Conservation (phyloP, 2,329 filamentous ascomycete genomes). For the Polytolypa hystricis region DNA sequence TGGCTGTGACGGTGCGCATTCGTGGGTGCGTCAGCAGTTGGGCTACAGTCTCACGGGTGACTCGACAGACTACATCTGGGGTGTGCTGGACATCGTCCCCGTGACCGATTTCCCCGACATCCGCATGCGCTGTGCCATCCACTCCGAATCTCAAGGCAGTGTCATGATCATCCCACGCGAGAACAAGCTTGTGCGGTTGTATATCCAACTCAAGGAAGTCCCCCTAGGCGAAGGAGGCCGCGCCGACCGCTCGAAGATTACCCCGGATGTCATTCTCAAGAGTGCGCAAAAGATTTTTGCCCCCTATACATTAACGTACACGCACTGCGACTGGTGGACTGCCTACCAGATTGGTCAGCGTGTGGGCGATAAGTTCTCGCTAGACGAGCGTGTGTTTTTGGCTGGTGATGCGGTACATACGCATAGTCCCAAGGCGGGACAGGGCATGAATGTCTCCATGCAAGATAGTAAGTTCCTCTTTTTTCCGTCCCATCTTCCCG, state of each 20-base stretch:
- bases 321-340: slow-evolving; percentile 57
- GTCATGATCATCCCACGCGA: slow-evolving; percentile 57
- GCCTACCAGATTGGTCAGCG: slow-evolving; percentile 59
- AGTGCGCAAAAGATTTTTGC: slow-evolving; percentile 53
- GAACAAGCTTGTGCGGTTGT: slow-evolving; percentile 51
- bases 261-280: slow-evolving; percentile 50
- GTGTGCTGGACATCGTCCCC: slow-evolving; percentile 41
- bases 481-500: not conserved
- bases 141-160: slow-evolving; percentile 45
- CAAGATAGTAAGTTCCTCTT: slow-evolving; percentile 32
- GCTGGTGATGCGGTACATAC: slow-evolving; percentile 54
- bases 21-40: slow-evolving; percentile 50
- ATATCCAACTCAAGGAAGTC: slow-evolving; percentile 48
- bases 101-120: slow-evolving; percentile 51
- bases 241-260: slow-evolving; percentile 52
- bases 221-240: slow-evolving; percentile 34
- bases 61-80: slow-evolving; percentile 36
- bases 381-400: slow-evolving; percentile 53
- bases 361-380: slow-evolving; percentile 27
- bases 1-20: slow-evolving; percentile 58
- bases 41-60: slow-evolving; percentile 47
- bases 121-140: slow-evolving; percentile 47
- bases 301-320: slow-evolving; percentile 56
- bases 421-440: slow-evolving; percentile 55
- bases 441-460: slow-evolving; percentile 37